phyloP scores from a whole-genome alignment of 2,329 filamentous ascomycete genomes.

The Fusarium phyllophilum region DNA sequence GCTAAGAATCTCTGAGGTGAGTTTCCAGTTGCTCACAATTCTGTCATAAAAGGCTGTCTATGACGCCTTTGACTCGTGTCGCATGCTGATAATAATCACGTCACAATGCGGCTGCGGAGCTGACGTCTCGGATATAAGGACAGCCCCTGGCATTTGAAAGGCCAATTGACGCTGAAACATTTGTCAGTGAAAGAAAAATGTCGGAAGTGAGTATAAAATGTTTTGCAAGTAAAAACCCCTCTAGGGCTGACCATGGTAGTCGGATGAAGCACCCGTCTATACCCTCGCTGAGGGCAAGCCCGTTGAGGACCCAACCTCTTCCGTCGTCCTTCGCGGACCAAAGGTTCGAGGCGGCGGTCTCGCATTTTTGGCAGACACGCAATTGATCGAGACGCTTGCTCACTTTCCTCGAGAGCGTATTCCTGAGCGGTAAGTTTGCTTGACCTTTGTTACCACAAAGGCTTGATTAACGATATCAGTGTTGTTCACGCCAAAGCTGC shows the following conservation, averaged over 20 bases:
- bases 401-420: conserved; percentile 5
- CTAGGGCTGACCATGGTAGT: not conserved
- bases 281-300: conserved; percentile 7
- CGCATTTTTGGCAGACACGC: not conserved
- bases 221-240: rapidly evolving
- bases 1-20: not conserved
- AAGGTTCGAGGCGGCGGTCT: not conserved
- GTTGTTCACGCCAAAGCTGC: conserved; percentile 11
- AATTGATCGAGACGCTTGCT: conserved; percentile 6
- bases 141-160: not conserved
- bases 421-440: not conserved
- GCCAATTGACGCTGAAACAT: not conserved
- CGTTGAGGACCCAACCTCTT: conserved; percentile 3
- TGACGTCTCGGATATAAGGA: not conserved
- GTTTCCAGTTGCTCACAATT: not conserved
- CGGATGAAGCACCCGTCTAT: not conserved
- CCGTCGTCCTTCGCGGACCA: not conserved
- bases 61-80: not conserved
- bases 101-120: not conserved
- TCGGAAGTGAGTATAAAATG: not conserved
- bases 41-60: not conserved
- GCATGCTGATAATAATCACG: not conserved
- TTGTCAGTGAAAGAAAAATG: not conserved
- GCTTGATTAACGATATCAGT: not conserved
- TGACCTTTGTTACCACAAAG: rapidly evolving